Conservation (phyloP, 805 yeast genomes). For the Pichia eremophila region DNA sequence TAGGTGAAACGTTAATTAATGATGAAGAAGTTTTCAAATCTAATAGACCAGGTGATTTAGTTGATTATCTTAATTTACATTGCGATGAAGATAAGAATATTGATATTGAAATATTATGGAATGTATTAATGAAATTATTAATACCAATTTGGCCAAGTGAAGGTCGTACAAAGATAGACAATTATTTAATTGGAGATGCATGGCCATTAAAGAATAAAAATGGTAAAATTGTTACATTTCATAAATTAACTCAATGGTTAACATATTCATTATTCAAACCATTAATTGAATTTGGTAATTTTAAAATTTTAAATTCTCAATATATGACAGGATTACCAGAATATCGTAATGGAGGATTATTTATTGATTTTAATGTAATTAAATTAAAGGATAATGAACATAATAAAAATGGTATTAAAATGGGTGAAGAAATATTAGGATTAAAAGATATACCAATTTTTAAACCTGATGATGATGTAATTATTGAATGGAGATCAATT, state of each 20-base stretch:
- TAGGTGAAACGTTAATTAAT: constrained; percentile 37
- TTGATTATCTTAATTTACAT: constrained; percentile 34
- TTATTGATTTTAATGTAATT: constrained; percentile 47
- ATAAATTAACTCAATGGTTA: constrained; percentile 59
- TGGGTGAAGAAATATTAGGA: constrained; percentile 25
- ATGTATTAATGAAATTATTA: constrained; percentile 44
- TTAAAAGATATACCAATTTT: constrained; percentile 36
- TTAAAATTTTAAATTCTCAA: constrained; percentile 29
- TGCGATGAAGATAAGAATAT: constrained; percentile 21
- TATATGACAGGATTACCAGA: constrained; percentile 51
- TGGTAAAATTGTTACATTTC: constrained; percentile 46
- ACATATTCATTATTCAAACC: constrained; percentile 53
- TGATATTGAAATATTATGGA: constrained; percentile 43
- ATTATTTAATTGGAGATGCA: constrained; percentile 51
- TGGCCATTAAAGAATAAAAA: constrained; percentile 39
- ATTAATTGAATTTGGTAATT: constrained; percentile 35
- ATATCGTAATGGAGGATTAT: constrained; percentile 56
- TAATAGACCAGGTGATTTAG: constrained; percentile 38
- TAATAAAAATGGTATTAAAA: constrained; percentile 28
- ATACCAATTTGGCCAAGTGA: constrained; percentile 52
- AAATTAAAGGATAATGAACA: constrained; percentile 33
- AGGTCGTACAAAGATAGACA: constrained; percentile 43
- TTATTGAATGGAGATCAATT: constrained; percentile 60
- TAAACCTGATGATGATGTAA: constrained; percentile 45
- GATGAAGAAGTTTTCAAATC: constrained; percentile 34